phyloP scores from a whole-genome alignment of 306 rosid genomes.

The Bauhinia variegata region DNA sequence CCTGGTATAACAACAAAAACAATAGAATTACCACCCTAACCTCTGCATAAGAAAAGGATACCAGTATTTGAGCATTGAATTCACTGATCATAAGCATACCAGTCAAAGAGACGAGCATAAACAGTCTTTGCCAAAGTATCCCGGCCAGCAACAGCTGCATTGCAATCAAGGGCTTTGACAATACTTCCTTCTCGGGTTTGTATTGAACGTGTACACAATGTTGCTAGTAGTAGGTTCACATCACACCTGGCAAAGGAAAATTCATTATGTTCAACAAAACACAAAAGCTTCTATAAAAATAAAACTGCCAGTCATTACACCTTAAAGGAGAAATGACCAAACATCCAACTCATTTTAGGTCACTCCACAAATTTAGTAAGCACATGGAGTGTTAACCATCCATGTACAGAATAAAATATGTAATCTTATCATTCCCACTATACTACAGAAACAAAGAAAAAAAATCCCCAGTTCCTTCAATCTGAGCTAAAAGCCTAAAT shows the following conservation, averaged over 20 bases:
- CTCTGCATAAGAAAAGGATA: constrained; percentile 7
- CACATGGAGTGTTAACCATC: no score
- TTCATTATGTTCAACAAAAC: constrained; percentile 12
- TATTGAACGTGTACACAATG: constrained; percentile 84
- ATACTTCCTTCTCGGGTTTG: constrained; percentile 94
- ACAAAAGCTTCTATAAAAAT: constrained; percentile 6
- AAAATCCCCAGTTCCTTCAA: neutral
- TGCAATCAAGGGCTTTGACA: constrained; percentile 88
- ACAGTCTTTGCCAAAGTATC: constrained; percentile 94
- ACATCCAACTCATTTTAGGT: constrained; percentile 19
- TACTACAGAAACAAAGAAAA: constrained; percentile 14
- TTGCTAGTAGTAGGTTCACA: constrained; percentile 66
- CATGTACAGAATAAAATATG: neutral
- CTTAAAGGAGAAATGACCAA: constrained; percentile 29
- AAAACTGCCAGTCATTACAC: constrained; percentile 25
- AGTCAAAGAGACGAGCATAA: constrained; percentile 87
- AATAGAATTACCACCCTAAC: constrained; percentile 17
- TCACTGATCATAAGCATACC: constrained; percentile 64
- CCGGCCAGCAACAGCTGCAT: constrained; percentile 87
- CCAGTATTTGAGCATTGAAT: neutral
- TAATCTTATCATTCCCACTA: constrained; percentile 1
- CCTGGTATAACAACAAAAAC: constrained; percentile 58
- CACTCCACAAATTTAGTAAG: no score
- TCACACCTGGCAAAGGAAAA: constrained; percentile 67
- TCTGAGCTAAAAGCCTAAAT: neutral